A percentile compares a stretch with the other conserved stretches of the same genome.
phyloP scores from a whole-genome alignment of 2,329 filamentous ascomycete genomes.

The Seiridium unicorne region DNA sequence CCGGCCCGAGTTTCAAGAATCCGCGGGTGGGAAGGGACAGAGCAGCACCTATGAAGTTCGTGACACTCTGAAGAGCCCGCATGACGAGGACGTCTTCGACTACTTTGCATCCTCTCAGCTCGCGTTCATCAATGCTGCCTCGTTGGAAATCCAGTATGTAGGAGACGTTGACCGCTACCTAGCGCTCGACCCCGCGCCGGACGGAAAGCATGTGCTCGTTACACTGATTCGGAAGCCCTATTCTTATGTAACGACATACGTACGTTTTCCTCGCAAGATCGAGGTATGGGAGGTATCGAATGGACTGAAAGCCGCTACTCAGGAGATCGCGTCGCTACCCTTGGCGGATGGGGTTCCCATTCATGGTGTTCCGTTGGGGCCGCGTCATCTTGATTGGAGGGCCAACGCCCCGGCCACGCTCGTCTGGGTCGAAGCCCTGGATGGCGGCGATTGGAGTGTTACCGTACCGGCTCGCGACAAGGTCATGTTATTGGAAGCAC shows the following conservation, averaged over 20 bases:
- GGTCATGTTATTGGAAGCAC: conserved; percentile 1
- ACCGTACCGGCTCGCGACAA: background rate
- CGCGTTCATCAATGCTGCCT: background rate
- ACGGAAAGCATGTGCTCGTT: background rate
- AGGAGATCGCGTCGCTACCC: background rate
- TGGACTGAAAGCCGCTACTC: background rate
- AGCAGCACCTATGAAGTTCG: conserved; percentile 1
- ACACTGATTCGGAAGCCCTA: background rate
- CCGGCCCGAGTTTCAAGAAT: background rate
- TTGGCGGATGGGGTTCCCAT: conserved; percentile 1
- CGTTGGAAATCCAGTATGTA: background rate
- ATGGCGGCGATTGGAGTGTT: background rate
- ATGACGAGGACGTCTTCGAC: conserved; percentile 2
- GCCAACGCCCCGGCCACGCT: background rate
- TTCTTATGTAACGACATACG: background rate
- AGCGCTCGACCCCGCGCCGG: background rate
- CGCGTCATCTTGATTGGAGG: background rate
- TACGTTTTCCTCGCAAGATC: background rate
- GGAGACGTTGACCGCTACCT: background rate
- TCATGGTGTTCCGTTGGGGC: background rate
- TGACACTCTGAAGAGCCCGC: background rate
- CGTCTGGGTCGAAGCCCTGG: background rate
- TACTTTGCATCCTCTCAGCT: background rate
- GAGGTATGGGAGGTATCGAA: background rate
- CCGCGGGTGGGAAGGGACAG: background rate